Evolutionary conservation across 371 early-diverging fungal species (phyloP), one percentile per base, ranked within the genome.

Genomic region (Mycotypha africana): DNA sequence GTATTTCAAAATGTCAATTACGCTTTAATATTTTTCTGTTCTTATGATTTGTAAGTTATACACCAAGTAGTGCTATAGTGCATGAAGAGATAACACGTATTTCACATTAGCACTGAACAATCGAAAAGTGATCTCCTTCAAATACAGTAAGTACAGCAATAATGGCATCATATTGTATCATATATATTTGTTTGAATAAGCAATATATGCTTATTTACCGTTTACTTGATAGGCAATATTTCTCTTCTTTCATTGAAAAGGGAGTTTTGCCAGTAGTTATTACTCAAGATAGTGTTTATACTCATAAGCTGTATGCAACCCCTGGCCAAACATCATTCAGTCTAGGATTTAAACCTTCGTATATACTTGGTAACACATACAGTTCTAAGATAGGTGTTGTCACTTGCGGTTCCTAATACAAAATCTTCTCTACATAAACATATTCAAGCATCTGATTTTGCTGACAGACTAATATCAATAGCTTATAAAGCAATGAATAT

Each of bases 31-130:
- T 60, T 64, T 25, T 59, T 64, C 32, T 64, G 55, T 16, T 43
- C 41, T 4, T 53, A 51, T 24, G 60, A 59, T 37, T 64, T 64
- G 64, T 64, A 64, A 36, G 38, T n/a, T n/a, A n/a, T n/a, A n/a
- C n/a, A n/a, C n/a, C n/a, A 8, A 28, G 12, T 12, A 28, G 30
- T 28, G 30, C 6, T 12, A 28, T 28, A 8, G 30, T 28, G 12
- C 12, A 8, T 28, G 30, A 6, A 8, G 30, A 28, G n/a, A n/a
- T n/a, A n/a, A n/a, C n/a, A n/a, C 30, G 6, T 12, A 8, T 28
- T 28, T 28, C 6, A 6, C 12, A 8, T 36, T 41, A 56, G 58
- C 20, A 39, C 58, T 9, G 12, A 32, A 8, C 48, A 57, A 21
- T 38, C 52, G n/a, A 52, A 37, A 45, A 21, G n/a, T 2, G 58